phyloP scores from a whole-genome alignment of 768 basidiomycete species.

The Termitomyces sp. region DNA sequence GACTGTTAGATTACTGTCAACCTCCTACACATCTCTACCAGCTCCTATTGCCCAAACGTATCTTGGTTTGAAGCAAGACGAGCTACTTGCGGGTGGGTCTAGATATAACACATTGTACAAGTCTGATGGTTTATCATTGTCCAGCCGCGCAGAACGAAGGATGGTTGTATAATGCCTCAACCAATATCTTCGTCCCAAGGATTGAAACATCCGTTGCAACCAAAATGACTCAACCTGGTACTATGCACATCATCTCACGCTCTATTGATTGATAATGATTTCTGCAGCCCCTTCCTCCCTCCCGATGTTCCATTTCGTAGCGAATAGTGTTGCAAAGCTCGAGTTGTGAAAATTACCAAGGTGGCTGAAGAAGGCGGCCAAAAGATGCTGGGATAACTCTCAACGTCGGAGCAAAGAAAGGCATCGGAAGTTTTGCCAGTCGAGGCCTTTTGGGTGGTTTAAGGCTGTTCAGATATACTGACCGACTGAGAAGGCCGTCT shows the following conservation, averaged over 20 bases:
- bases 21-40: constrained; percentile 63
- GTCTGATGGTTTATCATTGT: not conserved
- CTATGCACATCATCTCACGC: not conserved
- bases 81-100: constrained; percentile 34
- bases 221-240: constrained; percentile 8
- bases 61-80: constrained; percentile 43
- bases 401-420: constrained; percentile 17
- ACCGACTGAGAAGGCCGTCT: constrained; percentile 8
- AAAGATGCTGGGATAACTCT: constrained; percentile 7
- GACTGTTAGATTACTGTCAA: constrained; percentile 53
- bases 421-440: constrained; percentile 13
- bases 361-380: constrained; percentile 5
- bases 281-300: constrained; percentile 40
- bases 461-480: constrained; percentile 13
- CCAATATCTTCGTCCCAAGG: constrained; percentile 41
- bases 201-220: constrained; percentile 3
- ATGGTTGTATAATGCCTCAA: constrained; percentile 51
- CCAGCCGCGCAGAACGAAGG: constrained; percentile 38
- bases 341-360: constrained; percentile 23
- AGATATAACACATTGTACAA: not conserved
- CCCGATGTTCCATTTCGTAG: constrained; percentile 45
- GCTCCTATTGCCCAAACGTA: constrained; percentile 52
- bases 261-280: not conserved
- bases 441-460: not conserved
- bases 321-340: constrained; percentile 49